phyloP scores from a whole-genome alignment of 2,329 filamentous ascomycete species.

The Pestalotiopsis sp. region DNA sequence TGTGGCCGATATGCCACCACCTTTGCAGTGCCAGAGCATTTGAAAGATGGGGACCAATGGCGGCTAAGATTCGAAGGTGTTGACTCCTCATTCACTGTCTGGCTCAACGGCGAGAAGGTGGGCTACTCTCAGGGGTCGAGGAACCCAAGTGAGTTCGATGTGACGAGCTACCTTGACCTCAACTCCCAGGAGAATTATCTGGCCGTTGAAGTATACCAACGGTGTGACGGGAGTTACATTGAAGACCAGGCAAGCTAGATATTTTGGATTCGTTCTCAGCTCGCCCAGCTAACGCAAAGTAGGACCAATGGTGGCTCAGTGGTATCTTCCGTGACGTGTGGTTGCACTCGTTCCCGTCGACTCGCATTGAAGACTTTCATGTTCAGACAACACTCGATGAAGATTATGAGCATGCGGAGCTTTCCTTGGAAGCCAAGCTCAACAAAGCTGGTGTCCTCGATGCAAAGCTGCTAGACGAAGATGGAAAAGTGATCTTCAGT shows the following conservation, averaged over 20 bases:
- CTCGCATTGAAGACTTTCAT: slow-evolving; percentile 58
- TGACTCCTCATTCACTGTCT: slow-evolving; percentile 72
- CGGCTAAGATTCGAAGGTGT: slow-evolving; percentile 76
- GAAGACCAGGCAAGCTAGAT: slow-evolving; percentile 57
- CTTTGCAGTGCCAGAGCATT: slow-evolving; percentile 54
- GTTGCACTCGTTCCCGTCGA: slow-evolving; percentile 62
- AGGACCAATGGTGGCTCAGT: slow-evolving; percentile 70
- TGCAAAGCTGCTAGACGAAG: slow-evolving; percentile 38
- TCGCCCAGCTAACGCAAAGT: neutral
- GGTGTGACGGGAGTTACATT: slow-evolving; percentile 72
- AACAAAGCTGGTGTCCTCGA: slow-evolving; percentile 34
- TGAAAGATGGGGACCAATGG: slow-evolving; percentile 53
- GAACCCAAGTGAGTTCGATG: slow-evolving; percentile 75
- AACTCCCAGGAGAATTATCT: slow-evolving; percentile 54
- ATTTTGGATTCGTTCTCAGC: neutral
- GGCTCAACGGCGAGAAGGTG: slow-evolving; percentile 67
- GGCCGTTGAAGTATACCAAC: slow-evolving; percentile 71
- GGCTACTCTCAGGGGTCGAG: slow-evolving; percentile 75
- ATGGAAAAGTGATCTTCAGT: slow-evolving; percentile 30
- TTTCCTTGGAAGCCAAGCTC: slow-evolving; percentile 49
- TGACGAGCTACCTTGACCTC: slow-evolving; percentile 54
- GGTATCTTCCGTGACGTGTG: slow-evolving; percentile 73
- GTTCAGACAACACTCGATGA: slow-evolving; percentile 58
- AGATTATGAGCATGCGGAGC: slow-evolving; percentile 53
- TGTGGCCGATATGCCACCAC: slow-evolving; percentile 63